Base-by-base conservation (phyloP, 352 stramenopile genomes). In the Phytopythium mirpurense region DNA sequence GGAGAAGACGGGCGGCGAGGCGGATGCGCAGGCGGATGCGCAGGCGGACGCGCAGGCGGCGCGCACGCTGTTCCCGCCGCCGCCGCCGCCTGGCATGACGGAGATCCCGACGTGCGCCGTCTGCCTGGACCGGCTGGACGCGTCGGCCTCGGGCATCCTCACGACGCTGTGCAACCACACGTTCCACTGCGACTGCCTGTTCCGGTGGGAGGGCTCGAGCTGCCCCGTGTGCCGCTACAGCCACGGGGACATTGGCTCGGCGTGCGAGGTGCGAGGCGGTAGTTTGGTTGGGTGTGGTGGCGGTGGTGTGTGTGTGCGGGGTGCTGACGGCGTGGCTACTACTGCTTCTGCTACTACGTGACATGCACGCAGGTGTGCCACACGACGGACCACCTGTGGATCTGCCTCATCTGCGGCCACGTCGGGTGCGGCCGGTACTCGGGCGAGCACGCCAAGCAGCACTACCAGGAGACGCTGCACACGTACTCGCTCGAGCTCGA, bases 141-240 rank as follows among this genome's bases (percentile, higher is more conserved):
- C 79, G 31, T 90, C 84, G 15, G 83, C 78, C 6, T 95, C 83
- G 0, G 83, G 86, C 4, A 96, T 98, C 59, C 72, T 99, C 23
- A 98, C 95, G 29, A 99, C 96, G 24, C 79, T 98, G 44, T 99
- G 96, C 71, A 98, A 99, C 67, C 96, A 99, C 73, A 97, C 89
- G 19, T 99, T 99, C 66, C 96, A 99, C 74, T 96, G 95, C 51
- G 88, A 98, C 58, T 99, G 96, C 65, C 68, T 98, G 2, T 88
- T 93, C 56, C 87, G 88, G 49, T 98, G 94, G 86, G 82, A 98
- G 76, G 95, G 96, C 51, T 96, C 89, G 44, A 96, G 90, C 38
- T 99, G 96, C 58, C 95, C 96, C 1, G 96, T 99, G 36, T 99
- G 96, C 68, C 79, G 95, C 48, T 98, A 98, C 67, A 97, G 97